Conservation (phyloP, 257 asterid species). For the Echites panduratus region DNA sequence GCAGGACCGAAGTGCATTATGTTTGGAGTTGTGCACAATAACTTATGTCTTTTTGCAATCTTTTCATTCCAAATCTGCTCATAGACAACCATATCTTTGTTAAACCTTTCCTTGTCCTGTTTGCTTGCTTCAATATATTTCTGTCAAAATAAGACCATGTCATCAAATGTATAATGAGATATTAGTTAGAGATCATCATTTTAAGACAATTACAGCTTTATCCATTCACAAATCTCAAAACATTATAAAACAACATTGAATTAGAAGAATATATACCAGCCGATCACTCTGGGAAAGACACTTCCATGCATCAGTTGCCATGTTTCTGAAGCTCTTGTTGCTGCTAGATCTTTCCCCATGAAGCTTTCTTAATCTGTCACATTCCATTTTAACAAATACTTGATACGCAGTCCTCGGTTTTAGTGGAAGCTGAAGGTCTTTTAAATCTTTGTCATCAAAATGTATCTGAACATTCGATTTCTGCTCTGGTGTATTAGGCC, state of each 20-base stretch:
- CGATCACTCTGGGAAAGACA: slow-evolving; percentile 40
- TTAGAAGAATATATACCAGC: slow-evolving; percentile 31
- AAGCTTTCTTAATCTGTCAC: slow-evolving; percentile 33
- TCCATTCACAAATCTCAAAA: not conserved
- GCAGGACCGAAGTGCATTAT: slow-evolving; percentile 32
- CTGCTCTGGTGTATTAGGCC: slow-evolving; percentile 21
- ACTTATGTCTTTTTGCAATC: slow-evolving; percentile 7
- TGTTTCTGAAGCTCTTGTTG: slow-evolving; percentile 30
- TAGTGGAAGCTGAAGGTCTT: slow-evolving; percentile 33
- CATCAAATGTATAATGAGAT: not conserved
- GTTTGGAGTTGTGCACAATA: slow-evolving; percentile 16
- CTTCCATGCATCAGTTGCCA: slow-evolving; percentile 53
- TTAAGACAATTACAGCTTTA: not conserved
- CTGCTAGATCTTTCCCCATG: slow-evolving; percentile 33
- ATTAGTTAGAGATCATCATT: not conserved
- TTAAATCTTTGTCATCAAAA: slow-evolving; percentile 17
- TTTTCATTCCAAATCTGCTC: slow-evolving; percentile 8
- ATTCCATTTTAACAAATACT: slow-evolving; percentile 49
- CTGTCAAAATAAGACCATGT: slow-evolving; percentile 25
- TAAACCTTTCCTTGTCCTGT: slow-evolving; percentile 59
- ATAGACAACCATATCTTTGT: slow-evolving; percentile 38
- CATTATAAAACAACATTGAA: not conserved
- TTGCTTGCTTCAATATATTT: slow-evolving; percentile 55
- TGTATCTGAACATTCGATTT: slow-evolving; percentile 16
- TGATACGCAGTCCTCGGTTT: slow-evolving; percentile 56